Conservation (phyloP, 2,329 filamentous ascomycete genomes). For the Neofusicoccum sp. region DNA sequence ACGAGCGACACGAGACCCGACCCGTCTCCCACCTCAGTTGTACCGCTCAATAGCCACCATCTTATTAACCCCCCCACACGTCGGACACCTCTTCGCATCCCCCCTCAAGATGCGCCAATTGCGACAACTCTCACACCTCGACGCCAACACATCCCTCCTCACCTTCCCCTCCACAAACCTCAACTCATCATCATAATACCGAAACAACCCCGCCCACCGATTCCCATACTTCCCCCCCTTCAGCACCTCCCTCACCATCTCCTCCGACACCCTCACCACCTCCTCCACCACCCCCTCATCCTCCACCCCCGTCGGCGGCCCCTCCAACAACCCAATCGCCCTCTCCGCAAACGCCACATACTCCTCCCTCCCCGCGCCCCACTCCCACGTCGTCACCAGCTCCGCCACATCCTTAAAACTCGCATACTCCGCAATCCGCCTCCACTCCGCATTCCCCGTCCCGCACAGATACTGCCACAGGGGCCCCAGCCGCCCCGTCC, state of each 20-base stretch:
- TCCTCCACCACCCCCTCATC: background rate
- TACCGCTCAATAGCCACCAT: background rate
- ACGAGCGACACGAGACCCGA: too few species aligned
- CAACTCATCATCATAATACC: constrained; percentile 2
- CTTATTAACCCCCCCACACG: background rate
- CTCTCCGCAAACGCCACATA: background rate
- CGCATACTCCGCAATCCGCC: background rate
- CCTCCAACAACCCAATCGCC: background rate
- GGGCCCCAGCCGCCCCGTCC: background rate
- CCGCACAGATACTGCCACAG: background rate
- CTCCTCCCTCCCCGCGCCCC: background rate
- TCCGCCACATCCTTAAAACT: background rate
- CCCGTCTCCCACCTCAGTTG: too few species aligned
- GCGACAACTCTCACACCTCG: background rate
- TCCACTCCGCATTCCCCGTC: background rate
- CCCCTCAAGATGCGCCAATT: background rate
- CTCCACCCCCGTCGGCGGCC: background rate
- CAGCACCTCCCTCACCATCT: background rate
- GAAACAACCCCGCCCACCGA: background rate
- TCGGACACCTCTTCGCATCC: background rate
- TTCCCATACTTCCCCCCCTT: background rate
- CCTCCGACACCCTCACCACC: background rate
- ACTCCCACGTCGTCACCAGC: background rate
- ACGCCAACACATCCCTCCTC: background rate
- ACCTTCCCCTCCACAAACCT: background rate